A percentile compares a stretch with the other conserved stretches of the same genome.
Conservation (phyloP, 805 yeast species). For the Saturnispora ahearnii region DNA sequence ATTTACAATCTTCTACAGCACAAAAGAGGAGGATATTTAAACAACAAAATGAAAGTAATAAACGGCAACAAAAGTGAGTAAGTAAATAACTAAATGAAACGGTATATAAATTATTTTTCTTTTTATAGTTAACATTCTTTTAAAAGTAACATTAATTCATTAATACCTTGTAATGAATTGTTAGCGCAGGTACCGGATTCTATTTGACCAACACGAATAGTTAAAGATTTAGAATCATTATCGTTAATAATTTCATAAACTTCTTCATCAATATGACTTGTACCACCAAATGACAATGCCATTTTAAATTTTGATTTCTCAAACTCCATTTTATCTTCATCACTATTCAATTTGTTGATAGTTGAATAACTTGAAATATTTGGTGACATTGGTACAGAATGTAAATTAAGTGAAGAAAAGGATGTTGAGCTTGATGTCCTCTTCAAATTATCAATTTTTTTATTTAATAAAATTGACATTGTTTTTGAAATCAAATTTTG, state of each 20-base stretch:
- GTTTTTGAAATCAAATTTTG: slow-evolving; percentile 49
- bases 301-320: slow-evolving; percentile 27
- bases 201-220: slow-evolving; percentile 48
- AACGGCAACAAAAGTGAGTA: neutral
- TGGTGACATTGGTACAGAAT: slow-evolving; percentile 12
- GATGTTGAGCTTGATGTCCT: slow-evolving; percentile 14
- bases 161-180: slow-evolving; percentile 58
- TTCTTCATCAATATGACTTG: slow-evolving; percentile 62
- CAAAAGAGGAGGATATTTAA: neutral
- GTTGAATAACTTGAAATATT: slow-evolving; percentile 3
- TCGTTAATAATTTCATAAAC: slow-evolving; percentile 45
- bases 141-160: slow-evolving; percentile 53
- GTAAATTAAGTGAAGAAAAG: slow-evolving; percentile 9
- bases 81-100: slow-evolving; percentile 1
- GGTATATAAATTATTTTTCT: neutral
- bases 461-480: slow-evolving; percentile 39
- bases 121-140: slow-evolving; percentile 9
- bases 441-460: neutral
- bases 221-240: slow-evolving; percentile 35
- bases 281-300: slow-evolving; percentile 54
- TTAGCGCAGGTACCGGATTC: slow-evolving; percentile 38
- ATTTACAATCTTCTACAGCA: neutral
- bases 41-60: neutral
- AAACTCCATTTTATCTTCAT: neutral
- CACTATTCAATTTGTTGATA: neutral